phyloP scores from a whole-genome alignment of 1,284 basidiomycete species.

The Ganoderma leucocontextum region DNA sequence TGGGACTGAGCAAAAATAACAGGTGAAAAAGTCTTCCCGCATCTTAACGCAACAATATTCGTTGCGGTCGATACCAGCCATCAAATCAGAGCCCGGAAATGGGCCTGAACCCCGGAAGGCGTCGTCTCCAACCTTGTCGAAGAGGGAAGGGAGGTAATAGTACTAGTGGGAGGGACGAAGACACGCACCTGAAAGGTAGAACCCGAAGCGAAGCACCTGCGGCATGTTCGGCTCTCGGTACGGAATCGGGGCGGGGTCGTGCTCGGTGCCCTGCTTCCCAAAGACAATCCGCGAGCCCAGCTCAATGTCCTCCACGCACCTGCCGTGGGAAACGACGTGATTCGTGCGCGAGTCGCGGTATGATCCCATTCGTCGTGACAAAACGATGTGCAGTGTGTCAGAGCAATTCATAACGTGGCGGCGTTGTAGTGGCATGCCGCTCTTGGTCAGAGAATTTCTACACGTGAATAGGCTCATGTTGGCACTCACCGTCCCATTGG shows the following conservation, averaged over 20 bases:
- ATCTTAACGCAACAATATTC: background rate
- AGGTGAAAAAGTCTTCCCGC: background rate
- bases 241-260: slow-evolving; percentile 61
- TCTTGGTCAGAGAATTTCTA: background rate
- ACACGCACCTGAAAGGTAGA: slow-evolving; percentile 65
- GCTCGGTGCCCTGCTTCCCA: slow-evolving; percentile 52
- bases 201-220: slow-evolving; percentile 74
- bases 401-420: slow-evolving; percentile 2
- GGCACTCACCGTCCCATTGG: slow-evolving; percentile 74
- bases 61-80: background rate
- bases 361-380: background rate
- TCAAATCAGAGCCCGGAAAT: background rate
- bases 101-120: background rate
- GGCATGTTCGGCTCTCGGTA: slow-evolving; percentile 65
- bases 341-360: background rate
- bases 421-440: background rate
- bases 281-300: slow-evolving; percentile 64
- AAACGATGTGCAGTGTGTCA: background rate
- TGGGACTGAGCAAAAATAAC: background rate
- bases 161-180: background rate
- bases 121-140: background rate
- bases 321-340: slow-evolving; percentile 33
- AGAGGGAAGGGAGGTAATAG: background rate
- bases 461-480: slow-evolving; percentile 11
- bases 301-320: slow-evolving; percentile 74